phyloP scores from a whole-genome alignment of 2,329 filamentous ascomycete genomes.

The Pestalotiopsis sp. region DNA sequence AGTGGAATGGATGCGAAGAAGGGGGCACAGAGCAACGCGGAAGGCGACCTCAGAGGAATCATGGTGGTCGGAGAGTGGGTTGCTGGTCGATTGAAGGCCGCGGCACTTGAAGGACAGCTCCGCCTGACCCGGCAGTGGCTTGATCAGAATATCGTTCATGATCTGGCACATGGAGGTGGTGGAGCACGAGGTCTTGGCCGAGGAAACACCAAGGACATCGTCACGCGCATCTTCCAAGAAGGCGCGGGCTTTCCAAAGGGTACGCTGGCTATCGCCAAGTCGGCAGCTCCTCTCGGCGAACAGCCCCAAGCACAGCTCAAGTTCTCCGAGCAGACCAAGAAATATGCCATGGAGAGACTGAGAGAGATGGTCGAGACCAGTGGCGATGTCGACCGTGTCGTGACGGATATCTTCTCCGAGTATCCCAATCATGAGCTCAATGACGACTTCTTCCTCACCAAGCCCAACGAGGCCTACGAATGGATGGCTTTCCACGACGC shows the following conservation, averaged over 20 bases:
- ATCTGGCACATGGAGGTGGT: conserved; percentile 71
- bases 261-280: conserved; percentile 41
- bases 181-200: conserved; percentile 72
- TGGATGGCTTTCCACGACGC: conserved; percentile 75
- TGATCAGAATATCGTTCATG: conserved; percentile 69
- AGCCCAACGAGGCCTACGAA: conserved; percentile 73
- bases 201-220: conserved; percentile 74
- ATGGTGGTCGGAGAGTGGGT: conserved; percentile 91
- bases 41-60: conserved; percentile 77
- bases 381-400: conserved; percentile 77
- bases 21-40: conserved; percentile 68
- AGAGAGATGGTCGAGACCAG: conserved; percentile 78
- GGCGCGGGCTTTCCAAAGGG: conserved; percentile 75
- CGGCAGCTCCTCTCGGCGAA: conserved; percentile 48
- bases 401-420: conserved; percentile 81
- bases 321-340: conserved; percentile 74
- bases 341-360: conserved; percentile 70
- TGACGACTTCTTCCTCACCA: conserved; percentile 88
- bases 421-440: conserved; percentile 90
- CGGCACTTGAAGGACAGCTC: conserved; percentile 40
- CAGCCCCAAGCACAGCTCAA: conserved; percentile 64
- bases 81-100: conserved; percentile 66
- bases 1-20: conserved; percentile 70
- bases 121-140: conserved; percentile 76
- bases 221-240: conserved; percentile 77